Evolutionary conservation across 768 basidiomycete species (phyloP).

Genomic region (Tricholoma sp.): DNA sequence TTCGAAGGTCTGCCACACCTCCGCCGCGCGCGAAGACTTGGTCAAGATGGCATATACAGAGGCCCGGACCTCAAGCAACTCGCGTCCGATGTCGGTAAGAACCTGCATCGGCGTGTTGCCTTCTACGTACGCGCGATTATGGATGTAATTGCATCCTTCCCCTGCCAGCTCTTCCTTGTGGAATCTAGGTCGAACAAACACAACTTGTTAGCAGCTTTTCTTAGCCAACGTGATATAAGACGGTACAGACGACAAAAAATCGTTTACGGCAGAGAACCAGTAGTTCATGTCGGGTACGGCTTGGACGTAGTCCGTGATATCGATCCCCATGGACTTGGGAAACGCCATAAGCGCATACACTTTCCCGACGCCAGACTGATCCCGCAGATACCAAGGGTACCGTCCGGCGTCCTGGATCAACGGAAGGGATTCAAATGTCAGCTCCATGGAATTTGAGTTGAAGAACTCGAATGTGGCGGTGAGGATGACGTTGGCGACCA

Average conservation of each 20-base stretch:
- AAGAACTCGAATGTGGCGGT: constrained; percentile 8
- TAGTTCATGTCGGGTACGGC: constrained; percentile 8
- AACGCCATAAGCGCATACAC: constrained; percentile 1
- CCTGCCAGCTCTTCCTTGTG: constrained; percentile 17
- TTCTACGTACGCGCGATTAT: constrained; percentile 8
- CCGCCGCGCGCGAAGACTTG: constrained; percentile 1
- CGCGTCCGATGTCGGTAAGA: constrained; percentile 9
- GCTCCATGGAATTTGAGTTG: constrained; percentile 3
- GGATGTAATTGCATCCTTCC: constrained; percentile 11
- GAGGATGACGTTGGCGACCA: too few species aligned
- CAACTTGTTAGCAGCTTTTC: too few species aligned
- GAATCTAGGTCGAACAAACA: constrained; percentile 2
- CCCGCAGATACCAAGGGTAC: neutral
- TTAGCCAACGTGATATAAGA: too few species aligned
- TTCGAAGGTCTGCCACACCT: constrained; percentile 10
- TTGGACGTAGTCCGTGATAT: neutral
- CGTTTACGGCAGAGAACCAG: constrained; percentile 9
- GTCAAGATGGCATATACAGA: neutral
- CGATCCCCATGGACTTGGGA: neutral
- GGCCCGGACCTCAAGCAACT: constrained; percentile 6
- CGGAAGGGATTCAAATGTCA: neutral
- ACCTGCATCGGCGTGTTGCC: constrained; percentile 3
- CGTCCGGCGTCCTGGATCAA: neutral
- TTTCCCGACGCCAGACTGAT: constrained; percentile 2
- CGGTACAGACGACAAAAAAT: constrained; percentile 10